Percentiles rank a stretch among this genome's conserved stretches.
These are phyloP conservation scores for Isatis lusitanica DNA, from an alignment of 441 rosid species.

Conservation along the genomic window DNA sequence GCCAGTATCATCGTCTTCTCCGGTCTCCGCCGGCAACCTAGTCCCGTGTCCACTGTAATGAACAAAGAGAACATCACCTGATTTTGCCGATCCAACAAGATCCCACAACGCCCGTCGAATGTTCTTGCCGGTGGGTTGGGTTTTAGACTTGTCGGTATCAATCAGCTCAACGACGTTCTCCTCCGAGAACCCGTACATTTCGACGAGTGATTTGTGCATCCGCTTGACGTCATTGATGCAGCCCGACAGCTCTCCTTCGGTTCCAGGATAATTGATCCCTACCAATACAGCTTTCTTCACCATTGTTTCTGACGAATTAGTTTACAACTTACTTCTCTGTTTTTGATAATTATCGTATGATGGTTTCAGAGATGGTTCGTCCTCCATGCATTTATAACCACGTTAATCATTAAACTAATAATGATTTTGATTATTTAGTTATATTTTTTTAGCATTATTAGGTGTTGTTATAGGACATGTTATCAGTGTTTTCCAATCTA, in stretches of 20 bases:
- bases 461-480: not conserved
- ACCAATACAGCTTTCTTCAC: slow-evolving; percentile 62
- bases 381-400: not conserved
- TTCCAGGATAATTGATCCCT: slow-evolving; percentile 71
- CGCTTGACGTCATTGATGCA: slow-evolving; percentile 2
- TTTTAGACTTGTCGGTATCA: not conserved
- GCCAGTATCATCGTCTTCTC: slow-evolving; percentile 8
- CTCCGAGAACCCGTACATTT: not conserved
- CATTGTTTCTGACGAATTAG: slow-evolving; percentile 34
- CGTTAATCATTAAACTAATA: not conserved
- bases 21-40: not conserved
- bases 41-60: slow-evolving; percentile 9
- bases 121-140: slow-evolving; percentile 8
- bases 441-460: not conserved
- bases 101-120: not conserved
- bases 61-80: slow-evolving; percentile 6
- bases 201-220: not conserved
- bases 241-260: slow-evolving; percentile 40
- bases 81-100: not conserved
- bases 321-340: not conserved
- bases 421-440: not conserved
- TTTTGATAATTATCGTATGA: not conserved
- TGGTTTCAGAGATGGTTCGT: not conserved
- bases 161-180: slow-evolving; percentile 2
- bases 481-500: not conserved